Percentiles rank a stretch among this genome's conserved stretches.
phyloP scores from a whole-genome alignment of 345 rosid genomes.

The Crucihimalaya himalaica region DNA sequence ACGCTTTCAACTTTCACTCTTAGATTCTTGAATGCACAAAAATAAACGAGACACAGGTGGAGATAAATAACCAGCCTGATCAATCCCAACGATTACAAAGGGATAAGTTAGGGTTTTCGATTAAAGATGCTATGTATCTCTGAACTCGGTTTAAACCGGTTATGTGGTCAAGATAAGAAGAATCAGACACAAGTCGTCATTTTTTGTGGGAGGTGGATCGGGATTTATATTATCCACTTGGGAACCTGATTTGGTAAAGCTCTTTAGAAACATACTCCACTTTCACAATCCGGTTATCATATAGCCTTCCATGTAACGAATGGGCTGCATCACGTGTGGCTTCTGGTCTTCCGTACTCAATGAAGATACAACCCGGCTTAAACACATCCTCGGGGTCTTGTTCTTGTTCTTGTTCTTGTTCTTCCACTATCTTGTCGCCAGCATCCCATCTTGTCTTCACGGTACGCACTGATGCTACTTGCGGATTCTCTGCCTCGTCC shows the following conservation, averaged over 20 bases:
- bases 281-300: constrained; percentile 53
- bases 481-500: constrained; percentile 31
- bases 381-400: constrained; percentile 41
- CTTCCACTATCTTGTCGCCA: constrained; percentile 44
- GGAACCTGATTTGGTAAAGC: constrained; percentile 55
- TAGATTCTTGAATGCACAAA: constrained; percentile 7
- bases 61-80: constrained; percentile 4
- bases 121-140: constrained; percentile 11
- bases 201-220: background rate
- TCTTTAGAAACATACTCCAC: constrained; percentile 67
- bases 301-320: constrained; percentile 69
- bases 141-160: constrained; percentile 17
- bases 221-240: constrained; percentile 30
- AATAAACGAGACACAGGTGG: constrained; percentile 6
- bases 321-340: constrained; percentile 72
- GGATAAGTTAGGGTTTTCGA: background rate
- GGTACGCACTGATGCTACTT: constrained; percentile 23
- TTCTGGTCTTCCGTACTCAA: constrained; percentile 78
- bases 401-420: constrained; percentile 31
- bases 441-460: constrained; percentile 30
- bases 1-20: background rate
- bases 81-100: constrained; percentile 29
- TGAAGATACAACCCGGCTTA: constrained; percentile 68
- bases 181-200: background rate
- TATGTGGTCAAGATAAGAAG: constrained; percentile 26